Base-by-base conservation (phyloP, 2,329 filamentous ascomycete genomes). In the Alternaria ventricosa region DNA sequence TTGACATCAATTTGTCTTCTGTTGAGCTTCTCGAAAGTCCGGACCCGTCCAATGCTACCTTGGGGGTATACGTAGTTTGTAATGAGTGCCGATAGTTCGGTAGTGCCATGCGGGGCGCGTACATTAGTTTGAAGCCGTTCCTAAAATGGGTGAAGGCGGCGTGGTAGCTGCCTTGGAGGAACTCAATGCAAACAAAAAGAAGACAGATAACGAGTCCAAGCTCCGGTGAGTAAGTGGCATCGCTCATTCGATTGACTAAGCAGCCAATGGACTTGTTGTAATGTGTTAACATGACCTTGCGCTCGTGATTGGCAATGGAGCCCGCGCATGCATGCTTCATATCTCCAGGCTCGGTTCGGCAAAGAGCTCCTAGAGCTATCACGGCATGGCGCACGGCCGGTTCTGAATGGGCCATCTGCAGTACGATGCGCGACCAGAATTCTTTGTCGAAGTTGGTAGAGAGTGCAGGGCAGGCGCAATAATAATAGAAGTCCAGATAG, bases 111-210 rank as follows among this genome's bases (percentile, higher is more conserved):
- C 30, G 20, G 30, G 28, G 49, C 9, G 49, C 30, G 20, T 22
- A 12, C 23, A 41, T 12, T 20, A 53, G 30, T 41, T 33, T 80
- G 5, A 85, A 58, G 0, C 84, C 84, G 44, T 76, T 83, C n/a
- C 78, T 75, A 7, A 86, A 75, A 66, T 86, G 84, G 5, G 70
- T 67, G 28, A 80, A 77, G 12, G 78, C 82, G 0, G 80, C 74
- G 11, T 73, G 67, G 51, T 82, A 82, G 30, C 82, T 79, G 1
- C 80, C 82, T 12, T 80, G 77, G 5, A 85, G 62, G 28, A 80
- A 79, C 58, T 85, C 83, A 46, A 84, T 74, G 55, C 77, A 80
- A 6, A 83, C 73, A 63, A 84, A 84, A 1, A 84, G 59, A 54
- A 84, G 66, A 57, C 82, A 84, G 4, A 80, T 76, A 49, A 84